phyloP scores from a whole-genome alignment of 129 eudicot genomes.

The Flaveria trinervia region DNA sequence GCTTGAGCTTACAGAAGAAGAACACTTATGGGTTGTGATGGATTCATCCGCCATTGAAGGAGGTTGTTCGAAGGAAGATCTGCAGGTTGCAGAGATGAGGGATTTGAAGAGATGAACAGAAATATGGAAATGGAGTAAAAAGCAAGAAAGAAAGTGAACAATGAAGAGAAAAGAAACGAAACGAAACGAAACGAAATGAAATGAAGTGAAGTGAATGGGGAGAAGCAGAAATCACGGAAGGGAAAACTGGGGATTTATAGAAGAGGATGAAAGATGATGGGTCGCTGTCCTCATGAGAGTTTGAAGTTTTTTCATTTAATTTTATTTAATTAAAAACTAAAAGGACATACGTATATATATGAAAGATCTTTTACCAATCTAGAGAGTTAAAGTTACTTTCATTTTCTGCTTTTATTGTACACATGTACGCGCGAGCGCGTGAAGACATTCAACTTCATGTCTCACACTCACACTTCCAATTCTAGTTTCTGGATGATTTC shows the following conservation, averaged over 20 bases:
- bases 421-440: slow-evolving; percentile 1
- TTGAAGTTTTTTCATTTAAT: slow-evolving; percentile 4
- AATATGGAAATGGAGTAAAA: background rate
- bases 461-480: too few relatives aligned
- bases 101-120: background rate
- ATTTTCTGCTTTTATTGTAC: slow-evolving; percentile 23
- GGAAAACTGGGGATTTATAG: slow-evolving; percentile 38
- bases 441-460: too few relatives aligned
- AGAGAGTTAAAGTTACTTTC: slow-evolving; percentile 21
- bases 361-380: slow-evolving; percentile 39
- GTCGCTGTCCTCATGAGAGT: slow-evolving; percentile 62
- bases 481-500: too few relatives aligned
- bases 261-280: slow-evolving; percentile 43
- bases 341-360: slow-evolving; percentile 15
- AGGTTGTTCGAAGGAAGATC: slow-evolving; percentile 13
- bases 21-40: slow-evolving; percentile 5
- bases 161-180: background rate
- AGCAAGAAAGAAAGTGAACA: background rate
- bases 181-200: background rate
- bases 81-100: slow-evolving; percentile 4
- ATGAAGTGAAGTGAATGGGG: background rate
- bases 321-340: background rate
- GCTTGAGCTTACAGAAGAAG: slow-evolving; percentile 23
- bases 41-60: slow-evolving; percentile 27
- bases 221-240: slow-evolving; percentile 48